Percentiles rank a stretch among this genome's conserved stretches.
Evolutionary conservation across 2,329 filamentous ascomycete species (phyloP).

Genomic region (Decorospora gaudefroyi): DNA sequence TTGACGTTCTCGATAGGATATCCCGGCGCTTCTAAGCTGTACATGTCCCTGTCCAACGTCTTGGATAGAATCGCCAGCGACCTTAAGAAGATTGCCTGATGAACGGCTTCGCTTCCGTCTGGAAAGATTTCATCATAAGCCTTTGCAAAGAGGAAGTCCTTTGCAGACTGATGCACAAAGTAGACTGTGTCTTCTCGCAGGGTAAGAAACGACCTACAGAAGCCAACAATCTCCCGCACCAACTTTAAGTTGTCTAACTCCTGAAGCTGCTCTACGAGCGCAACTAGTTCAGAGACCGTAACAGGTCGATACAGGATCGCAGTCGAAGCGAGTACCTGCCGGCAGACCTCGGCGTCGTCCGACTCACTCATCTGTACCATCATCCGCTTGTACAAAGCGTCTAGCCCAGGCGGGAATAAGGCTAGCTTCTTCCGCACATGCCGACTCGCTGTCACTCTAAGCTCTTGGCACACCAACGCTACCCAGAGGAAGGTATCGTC

Average conservation of each 20-base stretch:
- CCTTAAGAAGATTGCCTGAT: slow-evolving; percentile 20
- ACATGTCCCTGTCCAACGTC: slow-evolving; percentile 27
- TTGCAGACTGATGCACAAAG: slow-evolving; percentile 53
- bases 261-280: slow-evolving; percentile 23
- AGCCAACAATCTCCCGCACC: slow-evolving; percentile 31
- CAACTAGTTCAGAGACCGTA: slow-evolving; percentile 42
- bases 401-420: slow-evolving; percentile 48
- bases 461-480: too few species aligned
- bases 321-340: slow-evolving; percentile 43
- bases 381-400: slow-evolving; percentile 49
- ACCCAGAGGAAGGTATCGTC: too few species aligned
- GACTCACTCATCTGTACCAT: slow-evolving; percentile 31
- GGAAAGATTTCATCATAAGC: not conserved
- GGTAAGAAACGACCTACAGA: slow-evolving; percentile 46
- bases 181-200: slow-evolving; percentile 17
- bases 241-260: slow-evolving; percentile 4
- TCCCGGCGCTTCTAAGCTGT: too few species aligned
- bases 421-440: too few species aligned
- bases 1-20: slow-evolving; percentile 21
- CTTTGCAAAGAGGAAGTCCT: slow-evolving; percentile 46
- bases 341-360: slow-evolving; percentile 40
- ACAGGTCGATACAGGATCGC: slow-evolving; percentile 47
- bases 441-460: too few species aligned
- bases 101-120: slow-evolving; percentile 16
- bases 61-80: slow-evolving; percentile 39